phyloP scores from a whole-genome alignment of 2,329 filamentous ascomycete genomes.

The Mycosphaerelloides madeirae region DNA sequence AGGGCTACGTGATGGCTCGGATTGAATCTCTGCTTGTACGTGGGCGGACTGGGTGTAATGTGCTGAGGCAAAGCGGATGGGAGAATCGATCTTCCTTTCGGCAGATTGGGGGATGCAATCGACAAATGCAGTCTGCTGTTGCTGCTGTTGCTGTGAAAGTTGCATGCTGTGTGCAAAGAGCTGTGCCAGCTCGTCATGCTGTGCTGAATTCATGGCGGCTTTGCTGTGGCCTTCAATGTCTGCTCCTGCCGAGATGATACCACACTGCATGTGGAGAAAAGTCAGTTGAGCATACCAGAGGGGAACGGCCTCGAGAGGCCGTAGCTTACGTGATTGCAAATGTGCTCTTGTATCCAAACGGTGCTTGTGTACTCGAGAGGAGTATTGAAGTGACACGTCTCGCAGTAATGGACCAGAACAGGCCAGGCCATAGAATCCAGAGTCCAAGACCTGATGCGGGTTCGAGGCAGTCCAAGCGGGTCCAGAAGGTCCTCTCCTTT shows the following conservation, averaged over 20 bases:
- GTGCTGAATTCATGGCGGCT: conserved; percentile 47
- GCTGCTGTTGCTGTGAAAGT: conserved; percentile 41
- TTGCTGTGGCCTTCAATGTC: conserved; percentile 41
- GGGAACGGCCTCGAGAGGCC: conserved; percentile 19
- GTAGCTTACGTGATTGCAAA: conserved; percentile 44
- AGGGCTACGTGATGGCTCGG: conserved; percentile 29
- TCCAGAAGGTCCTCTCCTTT: conserved; percentile 5
- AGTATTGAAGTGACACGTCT: conserved; percentile 28
- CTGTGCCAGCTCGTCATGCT: conserved; percentile 75
- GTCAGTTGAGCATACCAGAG: conserved; percentile 19
- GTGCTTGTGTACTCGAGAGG: conserved; percentile 39
- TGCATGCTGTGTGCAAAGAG: conserved; percentile 75
- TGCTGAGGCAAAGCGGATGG: conserved; percentile 69
- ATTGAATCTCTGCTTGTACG: conserved; percentile 40
- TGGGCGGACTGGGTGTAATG: conserved; percentile 75
- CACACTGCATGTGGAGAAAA: conserved; percentile 36
- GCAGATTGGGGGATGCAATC: conserved; percentile 15
- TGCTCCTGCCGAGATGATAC: conserved; percentile 39
- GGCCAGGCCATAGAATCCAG: conserved; percentile 20
- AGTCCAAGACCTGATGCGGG: conserved; percentile 1
- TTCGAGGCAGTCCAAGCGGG: neutral
- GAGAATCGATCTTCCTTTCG: conserved; percentile 30
- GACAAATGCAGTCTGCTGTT: conserved; percentile 16
- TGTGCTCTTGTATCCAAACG: conserved; percentile 42
- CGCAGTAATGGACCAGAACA: conserved; percentile 30